Conservation (phyloP, 2,329 filamentous ascomycete genomes). For the Aspergillus sp. region DNA sequence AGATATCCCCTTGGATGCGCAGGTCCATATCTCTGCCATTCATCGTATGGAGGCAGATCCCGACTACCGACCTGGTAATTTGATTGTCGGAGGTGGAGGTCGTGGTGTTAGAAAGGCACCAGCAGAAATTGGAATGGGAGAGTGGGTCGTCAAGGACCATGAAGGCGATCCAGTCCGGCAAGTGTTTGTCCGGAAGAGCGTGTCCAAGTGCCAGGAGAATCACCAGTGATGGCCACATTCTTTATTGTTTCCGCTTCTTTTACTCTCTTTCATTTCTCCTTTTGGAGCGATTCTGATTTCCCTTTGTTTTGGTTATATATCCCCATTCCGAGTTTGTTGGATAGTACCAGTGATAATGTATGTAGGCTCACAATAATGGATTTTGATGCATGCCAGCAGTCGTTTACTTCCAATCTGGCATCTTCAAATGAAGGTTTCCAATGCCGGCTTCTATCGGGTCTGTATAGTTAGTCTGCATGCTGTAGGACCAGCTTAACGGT, state of each 20-base stretch:
- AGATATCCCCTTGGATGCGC: conserved; percentile 64
- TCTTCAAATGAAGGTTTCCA: not conserved
- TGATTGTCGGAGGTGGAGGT: conserved; percentile 73
- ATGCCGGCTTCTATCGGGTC: not conserved
- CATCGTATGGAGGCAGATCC: conserved; percentile 59
- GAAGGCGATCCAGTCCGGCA: conserved; percentile 64
- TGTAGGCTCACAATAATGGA: not conserved
- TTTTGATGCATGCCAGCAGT: not conserved
- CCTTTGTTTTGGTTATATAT: not conserved
- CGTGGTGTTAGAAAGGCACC: conserved; percentile 60
- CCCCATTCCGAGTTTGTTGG: not conserved
- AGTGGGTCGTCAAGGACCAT: conserved; percentile 62
- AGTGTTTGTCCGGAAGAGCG: conserved; percentile 50
- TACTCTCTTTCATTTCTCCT: not conserved
- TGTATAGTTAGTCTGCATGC: no score
- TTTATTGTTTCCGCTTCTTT: not conserved
- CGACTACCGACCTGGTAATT: conserved; percentile 66
- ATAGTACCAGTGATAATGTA: not conserved
- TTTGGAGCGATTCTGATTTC: not conserved
- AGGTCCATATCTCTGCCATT: conserved; percentile 68
- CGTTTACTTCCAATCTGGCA: not conserved
- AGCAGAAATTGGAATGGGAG: conserved; percentile 57
- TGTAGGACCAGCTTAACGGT: no score
- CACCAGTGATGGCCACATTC: not conserved
- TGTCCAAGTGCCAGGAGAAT: conserved; percentile 23